phyloP scores from a whole-genome alignment of 208 protist genomes.

The Crithidia mellificae region DNA sequence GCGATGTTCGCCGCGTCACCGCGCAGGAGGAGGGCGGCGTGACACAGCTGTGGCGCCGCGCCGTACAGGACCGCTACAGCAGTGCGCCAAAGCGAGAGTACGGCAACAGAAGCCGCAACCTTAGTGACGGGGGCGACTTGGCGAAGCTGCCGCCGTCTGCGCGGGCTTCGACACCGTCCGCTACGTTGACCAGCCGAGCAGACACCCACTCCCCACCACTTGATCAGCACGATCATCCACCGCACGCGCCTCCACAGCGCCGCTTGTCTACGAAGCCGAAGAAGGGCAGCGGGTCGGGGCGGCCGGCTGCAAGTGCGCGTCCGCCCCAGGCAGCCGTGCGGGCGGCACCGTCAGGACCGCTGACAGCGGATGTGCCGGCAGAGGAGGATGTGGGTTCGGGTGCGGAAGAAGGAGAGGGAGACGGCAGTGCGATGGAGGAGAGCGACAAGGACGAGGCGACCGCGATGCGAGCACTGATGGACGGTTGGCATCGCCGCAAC shows the following conservation, averaged over 20 bases:
- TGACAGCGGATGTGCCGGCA: too few species aligned
- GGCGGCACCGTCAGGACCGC: neutral
- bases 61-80: slow-evolving; percentile 19
- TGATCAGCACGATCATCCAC: too few species aligned
- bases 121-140: neutral
- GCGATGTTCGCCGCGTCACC: slow-evolving; percentile 17
- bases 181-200: neutral
- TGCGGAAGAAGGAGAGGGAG: neutral
- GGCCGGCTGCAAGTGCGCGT: neutral
- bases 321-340: neutral
- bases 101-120: slow-evolving; percentile 7
- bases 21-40: slow-evolving; percentile 49
- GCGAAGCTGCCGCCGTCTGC: neutral
- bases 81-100: too few species aligned
- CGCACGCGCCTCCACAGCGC: neutral
- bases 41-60: slow-evolving; percentile 58
- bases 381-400: too few species aligned
- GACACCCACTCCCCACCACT: neutral
- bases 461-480: slow-evolving; percentile 1
- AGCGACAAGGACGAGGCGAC: slow-evolving; percentile 2
- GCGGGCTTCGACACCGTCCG: neutral
- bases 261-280: neutral
- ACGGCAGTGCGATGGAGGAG: neutral
- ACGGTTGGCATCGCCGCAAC: slow-evolving; percentile 2
- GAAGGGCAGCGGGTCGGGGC: too few species aligned